Percentiles rank a stretch among this genome's conserved stretches.
These are phyloP conservation scores for Mucor saturninus DNA, from an alignment of 371 early-diverging fungal species.

Conservation along the genomic window DNA sequence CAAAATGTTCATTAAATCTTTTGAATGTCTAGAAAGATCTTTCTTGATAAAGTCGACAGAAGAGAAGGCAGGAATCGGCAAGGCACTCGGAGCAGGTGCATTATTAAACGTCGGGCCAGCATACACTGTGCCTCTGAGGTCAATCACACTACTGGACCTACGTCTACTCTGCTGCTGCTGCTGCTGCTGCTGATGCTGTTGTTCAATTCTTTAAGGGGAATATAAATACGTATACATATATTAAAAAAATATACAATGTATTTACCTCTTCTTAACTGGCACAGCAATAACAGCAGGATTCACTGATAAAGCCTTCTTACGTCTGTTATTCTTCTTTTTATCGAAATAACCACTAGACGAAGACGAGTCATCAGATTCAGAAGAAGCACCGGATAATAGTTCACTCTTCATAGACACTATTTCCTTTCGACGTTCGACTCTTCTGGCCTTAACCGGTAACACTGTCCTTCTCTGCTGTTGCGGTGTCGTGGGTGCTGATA, in stretches of 20 bases:
- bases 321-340: conserved; percentile 7
- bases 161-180: conserved; percentile 6
- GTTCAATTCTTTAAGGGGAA: conserved; percentile 4
- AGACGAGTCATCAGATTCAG: conserved; percentile 23
- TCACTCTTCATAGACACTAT: conserved; percentile 25
- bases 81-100: conserved; percentile 72
- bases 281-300: conserved; percentile 1
- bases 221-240: not conserved
- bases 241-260: not conserved
- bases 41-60: conserved; percentile 9
- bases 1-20: conserved; percentile 38
- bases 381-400: conserved; percentile 6
- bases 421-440: conserved; percentile 30
- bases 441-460: conserved; percentile 24
- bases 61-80: conserved; percentile 76
- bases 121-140: conserved; percentile 40
- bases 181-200: conserved; percentile 4
- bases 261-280: conserved; percentile 13
- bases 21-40: conserved; percentile 30
- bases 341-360: not conserved
- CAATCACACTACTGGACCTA: conserved; percentile 22
- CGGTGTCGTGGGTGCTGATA: conserved; percentile 29
- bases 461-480: conserved; percentile 24
- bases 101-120: conserved; percentile 84
- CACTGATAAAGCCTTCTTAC: not conserved